These are phyloP conservation scores for Suillus bovinus DNA, from an alignment of 768 basidiomycete species.

Conservation along the genomic window DNA sequence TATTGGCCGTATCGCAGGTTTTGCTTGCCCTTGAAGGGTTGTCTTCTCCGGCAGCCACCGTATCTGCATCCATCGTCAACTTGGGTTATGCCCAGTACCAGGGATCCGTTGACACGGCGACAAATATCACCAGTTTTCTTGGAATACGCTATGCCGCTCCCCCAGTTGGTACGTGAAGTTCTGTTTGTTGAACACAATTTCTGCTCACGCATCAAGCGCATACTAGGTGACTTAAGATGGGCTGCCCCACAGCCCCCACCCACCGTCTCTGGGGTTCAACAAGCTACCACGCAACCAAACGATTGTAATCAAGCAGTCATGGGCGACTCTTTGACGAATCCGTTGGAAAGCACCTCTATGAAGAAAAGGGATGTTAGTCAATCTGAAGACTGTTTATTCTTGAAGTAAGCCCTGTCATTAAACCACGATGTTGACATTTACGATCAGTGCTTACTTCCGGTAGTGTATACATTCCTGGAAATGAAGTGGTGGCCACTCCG, in stretches of 20 bases:
- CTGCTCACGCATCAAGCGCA: neutral
- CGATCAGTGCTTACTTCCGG: neutral
- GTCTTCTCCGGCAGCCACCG: neutral
- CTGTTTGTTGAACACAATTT: no score
- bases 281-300: constrained; percentile 26
- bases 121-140: constrained; percentile 27
- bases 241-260: constrained; percentile 28
- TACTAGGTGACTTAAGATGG: constrained; percentile 30
- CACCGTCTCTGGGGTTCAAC: constrained; percentile 22
- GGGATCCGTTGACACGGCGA: constrained; percentile 19
- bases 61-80: constrained; percentile 19
- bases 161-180: constrained; percentile 21
- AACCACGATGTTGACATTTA: neutral
- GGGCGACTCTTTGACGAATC: constrained; percentile 34
- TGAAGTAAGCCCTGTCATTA: constrained; percentile 30
- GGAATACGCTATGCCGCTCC: constrained; percentile 29
- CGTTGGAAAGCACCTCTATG: constrained; percentile 7
- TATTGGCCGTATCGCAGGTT: constrained; percentile 8
- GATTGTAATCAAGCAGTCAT: constrained; percentile 32
- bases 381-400: constrained; percentile 34
- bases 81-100: constrained; percentile 31
- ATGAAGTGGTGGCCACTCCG: neutral
- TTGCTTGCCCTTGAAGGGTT: constrained; percentile 10
- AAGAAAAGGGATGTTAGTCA: constrained; percentile 17
- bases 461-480: constrained; percentile 33